Conservation (phyloP, 805 yeast genomes). For the Nakazawaea ambrosiae region DNA sequence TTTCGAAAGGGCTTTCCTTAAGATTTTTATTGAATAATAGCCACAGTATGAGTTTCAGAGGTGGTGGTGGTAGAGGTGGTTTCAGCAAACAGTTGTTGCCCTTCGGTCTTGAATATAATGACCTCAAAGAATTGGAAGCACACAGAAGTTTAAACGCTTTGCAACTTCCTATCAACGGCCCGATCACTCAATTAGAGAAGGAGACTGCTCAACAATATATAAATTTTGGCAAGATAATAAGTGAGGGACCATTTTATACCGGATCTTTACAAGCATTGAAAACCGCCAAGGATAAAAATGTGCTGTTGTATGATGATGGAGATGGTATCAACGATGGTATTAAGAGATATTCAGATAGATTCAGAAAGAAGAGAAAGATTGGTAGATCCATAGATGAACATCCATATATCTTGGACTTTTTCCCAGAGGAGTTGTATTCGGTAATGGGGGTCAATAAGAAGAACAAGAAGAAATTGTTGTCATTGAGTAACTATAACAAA, state of each 20-base stretch:
- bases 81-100: slow-evolving; percentile 41
- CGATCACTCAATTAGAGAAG: slow-evolving; percentile 43
- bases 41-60: slow-evolving; percentile 26
- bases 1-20: too few relatives aligned
- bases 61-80: slow-evolving; percentile 37
- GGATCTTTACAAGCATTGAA: slow-evolving; percentile 34
- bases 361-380: slow-evolving; percentile 60
- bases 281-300: slow-evolving; percentile 14
- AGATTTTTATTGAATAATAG: too few relatives aligned
- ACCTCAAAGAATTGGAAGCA: slow-evolving; percentile 35
- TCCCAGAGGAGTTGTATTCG: slow-evolving; percentile 70
- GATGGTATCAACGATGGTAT: slow-evolving; percentile 59
- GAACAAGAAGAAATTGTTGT: slow-evolving; percentile 41
- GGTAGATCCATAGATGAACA: slow-evolving; percentile 72
- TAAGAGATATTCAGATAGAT: slow-evolving; percentile 75
- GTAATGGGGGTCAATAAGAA: slow-evolving; percentile 60
- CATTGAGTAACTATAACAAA: slow-evolving; percentile 30
- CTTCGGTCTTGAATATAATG: slow-evolving; percentile 67
- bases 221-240: slow-evolving; percentile 44
- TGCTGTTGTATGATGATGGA: slow-evolving; percentile 25
- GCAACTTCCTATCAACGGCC: slow-evolving; percentile 61
- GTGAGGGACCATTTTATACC: slow-evolving; percentile 62
- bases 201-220: slow-evolving; percentile 47
- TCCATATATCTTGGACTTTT: slow-evolving; percentile 62
- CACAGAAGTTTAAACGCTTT: slow-evolving; percentile 30